Evolutionary conservation across 768 basidiomycete genomes (phyloP).

Genomic region (Kwoniella sp.): DNA sequence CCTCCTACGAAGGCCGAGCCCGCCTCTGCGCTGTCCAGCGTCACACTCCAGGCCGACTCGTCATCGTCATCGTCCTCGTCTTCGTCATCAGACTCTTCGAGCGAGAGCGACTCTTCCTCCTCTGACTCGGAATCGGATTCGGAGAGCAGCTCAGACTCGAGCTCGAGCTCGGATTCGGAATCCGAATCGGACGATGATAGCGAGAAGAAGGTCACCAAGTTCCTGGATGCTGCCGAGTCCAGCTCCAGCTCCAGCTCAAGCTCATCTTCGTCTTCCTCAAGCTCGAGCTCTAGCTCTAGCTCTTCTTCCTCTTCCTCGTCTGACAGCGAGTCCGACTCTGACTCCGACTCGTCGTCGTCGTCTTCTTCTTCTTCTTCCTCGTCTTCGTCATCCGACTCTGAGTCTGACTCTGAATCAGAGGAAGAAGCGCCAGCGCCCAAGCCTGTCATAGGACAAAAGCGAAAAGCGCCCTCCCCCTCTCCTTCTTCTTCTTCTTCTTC

Average conservation of each 20-base stretch:
- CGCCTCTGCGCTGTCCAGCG: constrained; percentile 20
- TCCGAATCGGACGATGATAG: constrained; percentile 15
- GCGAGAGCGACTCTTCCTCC: constrained; percentile 9
- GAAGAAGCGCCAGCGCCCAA: constrained; percentile 26
- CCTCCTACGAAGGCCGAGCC: neutral
- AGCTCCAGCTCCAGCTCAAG: constrained; percentile 5
- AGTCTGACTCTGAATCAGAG: constrained; percentile 20
- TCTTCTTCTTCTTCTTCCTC: constrained; percentile 17
- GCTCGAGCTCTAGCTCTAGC: constrained; percentile 4
- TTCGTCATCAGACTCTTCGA: constrained; percentile 9
- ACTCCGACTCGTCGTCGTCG: constrained; percentile 8
- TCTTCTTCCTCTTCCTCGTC: constrained; percentile 9
- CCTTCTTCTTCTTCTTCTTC: constrained; percentile 38
- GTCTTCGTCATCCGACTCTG: constrained; percentile 3
- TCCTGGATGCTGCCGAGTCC: constrained; percentile 6
- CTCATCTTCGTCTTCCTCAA: constrained; percentile 9
- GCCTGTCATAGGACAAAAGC: constrained; percentile 40
- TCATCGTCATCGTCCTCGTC: constrained; percentile 30
- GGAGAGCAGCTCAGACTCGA: constrained; percentile 21
- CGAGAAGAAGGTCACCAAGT: constrained; percentile 1
- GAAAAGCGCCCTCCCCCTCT: constrained; percentile 44
- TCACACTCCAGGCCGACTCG: constrained; percentile 21
- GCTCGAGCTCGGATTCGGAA: constrained; percentile 9
- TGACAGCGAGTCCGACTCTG: constrained; percentile 14
- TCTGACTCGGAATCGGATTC: constrained; percentile 20